phyloP scores from a whole-genome alignment of 108 stramenopile species.

The Craspedostauros australis region DNA sequence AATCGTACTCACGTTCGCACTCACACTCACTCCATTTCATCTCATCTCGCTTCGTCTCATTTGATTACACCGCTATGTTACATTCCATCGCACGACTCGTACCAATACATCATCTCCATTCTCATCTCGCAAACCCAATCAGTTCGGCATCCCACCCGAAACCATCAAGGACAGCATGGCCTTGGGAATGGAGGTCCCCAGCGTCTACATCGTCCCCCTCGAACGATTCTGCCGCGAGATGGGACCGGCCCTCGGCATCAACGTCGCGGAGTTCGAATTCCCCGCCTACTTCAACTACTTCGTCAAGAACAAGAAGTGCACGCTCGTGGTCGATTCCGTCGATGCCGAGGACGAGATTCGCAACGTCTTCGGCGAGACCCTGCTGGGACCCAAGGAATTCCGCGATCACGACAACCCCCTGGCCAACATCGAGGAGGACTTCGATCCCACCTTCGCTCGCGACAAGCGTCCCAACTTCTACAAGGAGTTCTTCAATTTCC shows the following conservation, averaged over 20 bases:
- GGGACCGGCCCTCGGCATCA: slow-evolving; percentile 75
- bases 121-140: background rate
- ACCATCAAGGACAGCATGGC: slow-evolving; percentile 95
- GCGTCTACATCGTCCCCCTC: slow-evolving; percentile 87
- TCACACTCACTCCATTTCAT: background rate
- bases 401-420: slow-evolving; percentile 27
- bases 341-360: slow-evolving; percentile 62
- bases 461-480: slow-evolving; percentile 73
- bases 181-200: slow-evolving; percentile 75
- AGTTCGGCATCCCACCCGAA: slow-evolving; percentile 92
- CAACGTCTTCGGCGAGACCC: slow-evolving; percentile 63
- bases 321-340: slow-evolving; percentile 58
- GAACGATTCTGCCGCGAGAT: slow-evolving; percentile 83
- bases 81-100: background rate
- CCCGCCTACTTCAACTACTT: slow-evolving; percentile 91
- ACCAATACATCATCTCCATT: background rate
- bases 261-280: slow-evolving; percentile 88
- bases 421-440: slow-evolving; percentile 54
- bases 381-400: slow-evolving; percentile 58
- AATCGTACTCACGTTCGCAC: no score
- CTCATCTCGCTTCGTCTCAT: background rate
- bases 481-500: slow-evolving; percentile 74
- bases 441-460: slow-evolving; percentile 53
- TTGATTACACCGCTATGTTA: no score
- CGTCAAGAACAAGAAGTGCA: slow-evolving; percentile 48